phyloP scores from a whole-genome alignment of 495 filamentous ascomycete species.

The Articulospora tetracladia region DNA sequence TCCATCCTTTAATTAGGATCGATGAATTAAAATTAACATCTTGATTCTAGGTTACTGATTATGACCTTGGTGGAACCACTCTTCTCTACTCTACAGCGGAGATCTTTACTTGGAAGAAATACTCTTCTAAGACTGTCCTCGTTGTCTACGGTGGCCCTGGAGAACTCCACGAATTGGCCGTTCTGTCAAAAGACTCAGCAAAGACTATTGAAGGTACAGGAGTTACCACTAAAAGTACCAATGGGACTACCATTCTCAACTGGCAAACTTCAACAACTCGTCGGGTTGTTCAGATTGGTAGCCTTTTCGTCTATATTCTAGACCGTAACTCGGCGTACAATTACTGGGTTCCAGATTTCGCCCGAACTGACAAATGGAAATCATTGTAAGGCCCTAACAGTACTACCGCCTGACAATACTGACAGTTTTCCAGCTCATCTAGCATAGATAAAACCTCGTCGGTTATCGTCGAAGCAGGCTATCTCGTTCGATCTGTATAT shows the following conservation, averaged over 20 bases:
- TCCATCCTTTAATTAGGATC: too few species aligned
- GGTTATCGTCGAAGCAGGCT: constrained; percentile 67
- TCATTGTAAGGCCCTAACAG: constrained; percentile 13
- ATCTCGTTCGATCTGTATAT: constrained; percentile 65
- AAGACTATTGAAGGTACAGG: constrained; percentile 49
- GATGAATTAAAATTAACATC: neutral
- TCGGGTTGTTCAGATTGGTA: constrained; percentile 51
- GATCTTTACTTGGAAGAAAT: constrained; percentile 67
- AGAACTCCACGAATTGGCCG: constrained; percentile 66
- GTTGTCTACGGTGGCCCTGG: constrained; percentile 67
- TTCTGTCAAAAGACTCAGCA: constrained; percentile 38
- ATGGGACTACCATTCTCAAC: constrained; percentile 48
- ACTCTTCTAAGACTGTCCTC: constrained; percentile 55
- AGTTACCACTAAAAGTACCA: constrained; percentile 35
- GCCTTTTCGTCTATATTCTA: constrained; percentile 53
- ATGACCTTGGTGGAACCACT: constrained; percentile 57
- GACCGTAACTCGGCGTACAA: constrained; percentile 73
- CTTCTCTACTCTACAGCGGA: constrained; percentile 75
- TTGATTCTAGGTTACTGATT: constrained; percentile 46
- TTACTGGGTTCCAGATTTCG: constrained; percentile 64
- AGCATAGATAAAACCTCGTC: constrained; percentile 38
- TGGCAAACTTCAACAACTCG: constrained; percentile 49
- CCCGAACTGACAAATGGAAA: constrained; percentile 33
- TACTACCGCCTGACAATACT: neutral
- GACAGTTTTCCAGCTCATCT: constrained; percentile 21